A percentile compares a stretch with the other conserved stretches of the same genome.
Evolutionary conservation across 257 asterid species (phyloP).

Genomic region (Salvia hispanica): DNA sequence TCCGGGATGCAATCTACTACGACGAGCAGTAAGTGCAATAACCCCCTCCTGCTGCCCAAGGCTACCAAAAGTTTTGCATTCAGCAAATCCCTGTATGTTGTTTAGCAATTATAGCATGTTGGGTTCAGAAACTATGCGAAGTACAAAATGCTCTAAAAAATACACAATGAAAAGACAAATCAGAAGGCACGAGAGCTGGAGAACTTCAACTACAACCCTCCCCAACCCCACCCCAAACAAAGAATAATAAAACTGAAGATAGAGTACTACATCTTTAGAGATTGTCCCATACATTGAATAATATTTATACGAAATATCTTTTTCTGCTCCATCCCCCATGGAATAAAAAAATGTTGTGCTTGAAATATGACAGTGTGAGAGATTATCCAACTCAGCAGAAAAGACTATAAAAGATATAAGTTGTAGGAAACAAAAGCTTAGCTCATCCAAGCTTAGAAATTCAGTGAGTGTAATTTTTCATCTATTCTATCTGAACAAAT

Average conservation of each 20-base stretch:
- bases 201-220: not conserved
- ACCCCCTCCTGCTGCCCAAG: conserved; percentile 95
- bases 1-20: conserved; percentile 99
- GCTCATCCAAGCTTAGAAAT: conserved; percentile 9
- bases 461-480: not conserved
- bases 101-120: conserved; percentile 39
- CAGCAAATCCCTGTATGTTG: conserved; percentile 88
- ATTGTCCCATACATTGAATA: conserved; percentile 10
- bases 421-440: conserved; percentile 11
- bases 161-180: conserved; percentile 14
- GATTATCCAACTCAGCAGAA: conserved; percentile 11
- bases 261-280: conserved; percentile 13
- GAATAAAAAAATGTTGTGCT: conserved; percentile 2
- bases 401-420: not conserved
- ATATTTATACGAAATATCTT: not conserved
- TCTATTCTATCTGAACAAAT: conserved; percentile 11
- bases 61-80: conserved; percentile 87
- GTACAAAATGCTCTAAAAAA: conserved; percentile 16
- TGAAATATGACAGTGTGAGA: conserved; percentile 14
- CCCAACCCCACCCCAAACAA: not conserved
- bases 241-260: not conserved
- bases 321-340: conserved; percentile 9
- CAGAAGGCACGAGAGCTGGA: conserved; percentile 17
- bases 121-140: conserved; percentile 25
- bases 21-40: conserved; percentile 93